Evolutionary conservation across 352 stramenopile species (phyloP), one percentile per base, ranked within the genome.

Genomic region (Globisporangium apiculatum): DNA sequence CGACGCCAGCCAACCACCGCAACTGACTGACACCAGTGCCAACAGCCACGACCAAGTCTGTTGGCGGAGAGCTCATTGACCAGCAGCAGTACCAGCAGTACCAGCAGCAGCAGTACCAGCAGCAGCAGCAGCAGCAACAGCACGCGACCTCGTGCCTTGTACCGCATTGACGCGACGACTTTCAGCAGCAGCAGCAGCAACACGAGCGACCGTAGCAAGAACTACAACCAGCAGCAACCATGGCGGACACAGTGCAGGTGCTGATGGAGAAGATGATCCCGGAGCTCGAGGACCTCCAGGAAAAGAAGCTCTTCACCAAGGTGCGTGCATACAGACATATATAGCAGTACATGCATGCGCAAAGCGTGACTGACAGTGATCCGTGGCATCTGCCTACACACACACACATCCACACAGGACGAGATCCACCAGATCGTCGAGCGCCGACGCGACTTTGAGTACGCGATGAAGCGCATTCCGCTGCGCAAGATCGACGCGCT

Each of bases 211-310:
- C 58, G 17, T 24, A 43, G 14, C 36, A 35, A 7, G 14, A 41
- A 47, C 18, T 38, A 62, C 31, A 51, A 49, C 7, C 50, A 45
- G 49, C 35, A 65, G 54, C 53, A 60, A 70, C 50, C 57, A 98
- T 98, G 91, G 91, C 91, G 68, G 91, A 98, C 73, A 91, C 76
- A 54, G 91, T 98, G 65, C 90, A 97, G 70, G 82, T 96, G 57
- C 68, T 89, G 61, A 94, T 98, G 83, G 91, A 98, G 73, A 87
- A 92, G 63, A 97, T 97, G 88, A 87, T 98, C 62, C 86, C 88
- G 53, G 91, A 97, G 71, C 89, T 98, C 54, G 91, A 98, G 70
- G 91, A 97, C 54, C 76, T 97, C 52, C 83, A 95, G 71, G 68
- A 84, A 41, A 79, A 83, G 57, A 87, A 91, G 53, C 65, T 97